Evolutionary conservation across 495 filamentous ascomycete species (phyloP).

Genomic region (Parathielavia hyrcaniae): DNA sequence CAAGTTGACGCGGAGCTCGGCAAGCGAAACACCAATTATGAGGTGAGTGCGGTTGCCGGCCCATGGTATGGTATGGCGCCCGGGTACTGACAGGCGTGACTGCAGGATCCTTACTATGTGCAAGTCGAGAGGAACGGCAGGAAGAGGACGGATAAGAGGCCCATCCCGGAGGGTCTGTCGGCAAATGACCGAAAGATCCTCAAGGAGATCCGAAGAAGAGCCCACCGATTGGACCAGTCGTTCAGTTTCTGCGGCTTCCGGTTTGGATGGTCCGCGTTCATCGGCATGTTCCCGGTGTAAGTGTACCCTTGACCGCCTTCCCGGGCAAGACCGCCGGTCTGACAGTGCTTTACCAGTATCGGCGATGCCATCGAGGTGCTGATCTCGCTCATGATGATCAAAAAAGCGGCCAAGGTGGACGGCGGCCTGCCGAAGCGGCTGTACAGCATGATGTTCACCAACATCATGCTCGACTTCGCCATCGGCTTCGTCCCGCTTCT

Average conservation of each 20-base stretch:
- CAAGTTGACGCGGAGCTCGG: slow-evolving; percentile 64
- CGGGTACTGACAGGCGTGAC: slow-evolving; percentile 3
- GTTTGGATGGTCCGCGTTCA: slow-evolving; percentile 77
- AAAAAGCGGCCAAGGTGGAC: slow-evolving; percentile 59
- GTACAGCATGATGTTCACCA: slow-evolving; percentile 62
- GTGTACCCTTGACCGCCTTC: slow-evolving; percentile 28
- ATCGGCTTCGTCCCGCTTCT: slow-evolving; percentile 80
- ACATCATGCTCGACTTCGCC: slow-evolving; percentile 69
- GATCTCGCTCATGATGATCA: slow-evolving; percentile 63
- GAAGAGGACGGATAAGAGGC: slow-evolving; percentile 57
- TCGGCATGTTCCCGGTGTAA: slow-evolving; percentile 74
- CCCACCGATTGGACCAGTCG: slow-evolving; percentile 71
- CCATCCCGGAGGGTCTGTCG: slow-evolving; percentile 65
- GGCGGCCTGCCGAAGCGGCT: slow-evolving; percentile 58
- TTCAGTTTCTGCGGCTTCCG: slow-evolving; percentile 62
- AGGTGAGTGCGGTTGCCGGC: slow-evolving; percentile 43
- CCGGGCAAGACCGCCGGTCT: background rate
- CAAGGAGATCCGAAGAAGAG: slow-evolving; percentile 68
- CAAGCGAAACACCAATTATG: slow-evolving; percentile 63
- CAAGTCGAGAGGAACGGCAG: slow-evolving; percentile 57
- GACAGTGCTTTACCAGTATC: slow-evolving; percentile 38
- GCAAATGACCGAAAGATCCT: slow-evolving; percentile 73
- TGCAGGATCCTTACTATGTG: slow-evolving; percentile 65
- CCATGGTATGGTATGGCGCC: background rate
- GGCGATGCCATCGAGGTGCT: slow-evolving; percentile 71